Percentiles rank a stretch among this genome's conserved stretches.
phyloP scores from a whole-genome alignment of 495 filamentous ascomycete genomes.

The Monascus purpureus region DNA sequence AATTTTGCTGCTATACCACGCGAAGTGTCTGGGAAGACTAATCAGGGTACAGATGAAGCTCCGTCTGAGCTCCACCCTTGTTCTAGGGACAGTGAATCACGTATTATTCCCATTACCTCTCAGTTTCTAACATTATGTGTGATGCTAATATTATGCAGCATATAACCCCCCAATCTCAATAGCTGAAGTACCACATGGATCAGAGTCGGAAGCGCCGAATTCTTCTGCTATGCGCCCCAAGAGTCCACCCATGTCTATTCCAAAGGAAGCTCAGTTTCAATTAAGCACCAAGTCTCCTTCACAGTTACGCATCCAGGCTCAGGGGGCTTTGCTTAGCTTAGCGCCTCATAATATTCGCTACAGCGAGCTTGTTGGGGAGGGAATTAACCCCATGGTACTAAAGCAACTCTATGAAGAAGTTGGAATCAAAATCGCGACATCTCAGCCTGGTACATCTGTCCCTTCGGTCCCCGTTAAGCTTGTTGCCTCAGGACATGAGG shows the following conservation, averaged over 20 bases:
- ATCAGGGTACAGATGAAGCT: too few species aligned
- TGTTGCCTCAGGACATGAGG: neutral
- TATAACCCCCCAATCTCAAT: slow-evolving; percentile 28
- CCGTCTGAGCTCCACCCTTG: too few species aligned
- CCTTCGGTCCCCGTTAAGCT: slow-evolving; percentile 1
- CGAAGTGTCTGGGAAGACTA: too few species aligned
- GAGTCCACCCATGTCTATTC: neutral
- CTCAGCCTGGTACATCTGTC: slow-evolving; percentile 2
- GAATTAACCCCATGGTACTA: slow-evolving; percentile 49
- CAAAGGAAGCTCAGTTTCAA: too few species aligned
- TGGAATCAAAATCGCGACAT: slow-evolving; percentile 30
- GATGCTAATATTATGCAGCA: slow-evolving; percentile 16
- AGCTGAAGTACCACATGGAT: slow-evolving; percentile 7
- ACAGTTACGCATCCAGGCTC: slow-evolving; percentile 51
- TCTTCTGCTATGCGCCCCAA: neutral
- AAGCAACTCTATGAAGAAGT: slow-evolving; percentile 51
- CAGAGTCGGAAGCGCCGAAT: neutral
- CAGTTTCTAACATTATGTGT: neutral
- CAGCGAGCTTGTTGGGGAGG: slow-evolving; percentile 55
- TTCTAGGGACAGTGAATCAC: slow-evolving; percentile 24
- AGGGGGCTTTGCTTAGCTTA: slow-evolving; percentile 51
- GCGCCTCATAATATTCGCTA: slow-evolving; percentile 52
- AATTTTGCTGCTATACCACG: too few species aligned
- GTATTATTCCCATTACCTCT: slow-evolving; percentile 14
- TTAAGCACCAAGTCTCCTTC: slow-evolving; percentile 15